A percentile compares a stretch with the other conserved stretches of the same genome.
phyloP scores from a whole-genome alignment of 192 early-diverging fungal species.

The Thoreauomyces humboldtii region DNA sequence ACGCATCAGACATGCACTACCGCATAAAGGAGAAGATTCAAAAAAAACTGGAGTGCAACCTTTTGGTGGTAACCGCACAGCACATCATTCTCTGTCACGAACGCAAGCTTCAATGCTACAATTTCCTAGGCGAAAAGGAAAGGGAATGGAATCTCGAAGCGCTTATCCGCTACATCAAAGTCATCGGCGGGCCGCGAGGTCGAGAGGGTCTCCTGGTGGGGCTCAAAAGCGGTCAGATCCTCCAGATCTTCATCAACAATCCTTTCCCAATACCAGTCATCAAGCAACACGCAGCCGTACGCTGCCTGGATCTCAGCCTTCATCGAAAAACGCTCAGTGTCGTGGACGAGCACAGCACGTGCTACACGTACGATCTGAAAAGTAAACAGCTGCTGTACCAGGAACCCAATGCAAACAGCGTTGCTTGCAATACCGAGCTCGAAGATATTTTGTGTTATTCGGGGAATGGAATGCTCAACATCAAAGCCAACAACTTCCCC shows the following conservation, averaged over 20 bases:
- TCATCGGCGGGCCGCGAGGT: constrained; percentile 51
- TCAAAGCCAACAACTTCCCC: constrained; percentile 51
- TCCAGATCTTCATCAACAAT: constrained; percentile 57
- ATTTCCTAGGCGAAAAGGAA: constrained; percentile 54
- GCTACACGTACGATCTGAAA: constrained; percentile 49
- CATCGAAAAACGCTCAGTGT: constrained; percentile 50
- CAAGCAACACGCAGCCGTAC: constrained; percentile 40
- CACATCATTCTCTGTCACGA: constrained; percentile 57
- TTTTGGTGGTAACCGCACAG: constrained; percentile 54
- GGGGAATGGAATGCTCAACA: constrained; percentile 43
- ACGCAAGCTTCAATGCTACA: constrained; percentile 48
- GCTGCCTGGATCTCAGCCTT: constrained; percentile 52
- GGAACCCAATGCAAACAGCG: constrained; percentile 54
- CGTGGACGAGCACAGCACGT: constrained; percentile 56
- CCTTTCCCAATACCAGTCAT: constrained; percentile 56
- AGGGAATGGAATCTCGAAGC: constrained; percentile 56
- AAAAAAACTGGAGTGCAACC: constrained; percentile 56
- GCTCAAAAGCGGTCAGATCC: constrained; percentile 51
- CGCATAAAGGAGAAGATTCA: constrained; percentile 57
- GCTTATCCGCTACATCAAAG: constrained; percentile 55
- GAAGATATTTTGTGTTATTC: constrained; percentile 58
- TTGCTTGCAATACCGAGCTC: constrained; percentile 58
- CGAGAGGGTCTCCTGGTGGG: constrained; percentile 56
- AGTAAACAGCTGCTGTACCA: constrained; percentile 56
- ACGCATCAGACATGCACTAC: constrained; percentile 58